Conservation (phyloP, 164 flowering plant genomes). For the Vitis rupestris region DNA sequence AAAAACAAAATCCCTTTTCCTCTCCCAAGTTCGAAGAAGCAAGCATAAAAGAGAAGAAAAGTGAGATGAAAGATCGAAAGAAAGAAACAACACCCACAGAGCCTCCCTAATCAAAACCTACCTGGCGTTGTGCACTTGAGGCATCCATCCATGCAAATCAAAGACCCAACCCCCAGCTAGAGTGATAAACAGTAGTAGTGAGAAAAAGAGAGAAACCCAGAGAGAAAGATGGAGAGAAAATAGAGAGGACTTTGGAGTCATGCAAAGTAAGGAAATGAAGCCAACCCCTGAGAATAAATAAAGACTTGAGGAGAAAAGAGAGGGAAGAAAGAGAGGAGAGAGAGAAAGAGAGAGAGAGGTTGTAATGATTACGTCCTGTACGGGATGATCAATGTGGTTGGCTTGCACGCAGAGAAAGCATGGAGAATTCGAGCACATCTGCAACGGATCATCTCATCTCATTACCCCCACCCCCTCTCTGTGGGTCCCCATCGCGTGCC, state of each 20-base stretch:
- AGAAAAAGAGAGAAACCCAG: background rate
- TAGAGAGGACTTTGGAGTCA: constrained; percentile 9
- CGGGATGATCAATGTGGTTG: constrained; percentile 25
- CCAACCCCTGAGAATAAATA: constrained; percentile 19
- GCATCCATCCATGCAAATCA: constrained; percentile 48
- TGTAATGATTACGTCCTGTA: constrained; percentile 27
- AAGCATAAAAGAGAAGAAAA: background rate
- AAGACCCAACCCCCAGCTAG: background rate
- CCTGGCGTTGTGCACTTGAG: constrained; percentile 47
- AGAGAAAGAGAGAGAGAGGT: constrained; percentile 10
- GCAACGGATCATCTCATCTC: constrained; percentile 27
- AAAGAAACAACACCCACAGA: background rate
- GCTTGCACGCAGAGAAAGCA: constrained; percentile 59
- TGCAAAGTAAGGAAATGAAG: constrained; percentile 26
- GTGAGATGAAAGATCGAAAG: background rate
- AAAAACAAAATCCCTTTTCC: no score
- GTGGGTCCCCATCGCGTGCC: constrained; percentile 45
- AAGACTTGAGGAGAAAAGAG: background rate
- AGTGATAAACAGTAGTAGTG: background rate
- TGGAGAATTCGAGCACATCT: constrained; percentile 30
- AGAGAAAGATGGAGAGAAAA: constrained; percentile 1
- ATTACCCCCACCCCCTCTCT: background rate
- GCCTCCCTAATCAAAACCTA: constrained; percentile 10
- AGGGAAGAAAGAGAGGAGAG: constrained; percentile 5
- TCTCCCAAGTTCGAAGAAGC: background rate